These are phyloP conservation scores for Xerocomus amazonicus DNA, from an alignment of 1,284 basidiomycete species.

Conservation along the genomic window DNA sequence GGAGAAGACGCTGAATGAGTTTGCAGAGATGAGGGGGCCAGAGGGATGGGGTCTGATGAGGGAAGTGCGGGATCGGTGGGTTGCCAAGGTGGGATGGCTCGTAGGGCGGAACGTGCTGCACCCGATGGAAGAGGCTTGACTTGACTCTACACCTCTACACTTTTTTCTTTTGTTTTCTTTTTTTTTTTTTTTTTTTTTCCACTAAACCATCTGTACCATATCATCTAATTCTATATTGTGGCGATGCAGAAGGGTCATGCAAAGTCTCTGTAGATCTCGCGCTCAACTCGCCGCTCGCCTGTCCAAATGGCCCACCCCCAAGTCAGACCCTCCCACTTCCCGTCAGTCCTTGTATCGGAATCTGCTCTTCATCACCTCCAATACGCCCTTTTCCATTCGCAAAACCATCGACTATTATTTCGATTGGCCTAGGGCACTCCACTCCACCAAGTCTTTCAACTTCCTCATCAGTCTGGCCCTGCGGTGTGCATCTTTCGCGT, in stretches of 20 bases:
- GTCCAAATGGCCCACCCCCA: not conserved
- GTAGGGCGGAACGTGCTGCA: slow-evolving; percentile 54
- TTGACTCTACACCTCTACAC: not conserved
- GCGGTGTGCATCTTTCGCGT: slow-evolving; percentile 41
- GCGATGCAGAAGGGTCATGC: too few species aligned
- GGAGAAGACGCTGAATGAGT: slow-evolving; percentile 63
- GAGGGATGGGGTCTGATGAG: slow-evolving; percentile 53
- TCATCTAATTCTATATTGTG: too few species aligned
- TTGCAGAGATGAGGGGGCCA: slow-evolving; percentile 49
- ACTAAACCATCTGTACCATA: too few species aligned
- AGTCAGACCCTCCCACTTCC: slow-evolving; percentile 16
- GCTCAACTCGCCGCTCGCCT: not conserved
- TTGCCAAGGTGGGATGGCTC: slow-evolving; percentile 72
- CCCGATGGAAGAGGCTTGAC: slow-evolving; percentile 50
- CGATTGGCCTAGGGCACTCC: slow-evolving; percentile 36
- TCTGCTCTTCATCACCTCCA: slow-evolving; percentile 40
- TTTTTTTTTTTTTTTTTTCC: too few species aligned
- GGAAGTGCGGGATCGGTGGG: slow-evolving; percentile 64
- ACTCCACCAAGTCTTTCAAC: slow-evolving; percentile 52
- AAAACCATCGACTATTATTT: slow-evolving; percentile 50
- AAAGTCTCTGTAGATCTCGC: not conserved
- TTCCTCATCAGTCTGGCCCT: slow-evolving; percentile 47
- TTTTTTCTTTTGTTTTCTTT: too few species aligned
- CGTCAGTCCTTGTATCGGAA: slow-evolving; percentile 42
- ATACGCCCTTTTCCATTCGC: slow-evolving; percentile 31